Percentiles rank a stretch among this genome's conserved stretches.
These are phyloP conservation scores for Onygenales sp. DNA, from an alignment of 2,329 filamentous ascomycete genomes.

Conservation along the genomic window DNA sequence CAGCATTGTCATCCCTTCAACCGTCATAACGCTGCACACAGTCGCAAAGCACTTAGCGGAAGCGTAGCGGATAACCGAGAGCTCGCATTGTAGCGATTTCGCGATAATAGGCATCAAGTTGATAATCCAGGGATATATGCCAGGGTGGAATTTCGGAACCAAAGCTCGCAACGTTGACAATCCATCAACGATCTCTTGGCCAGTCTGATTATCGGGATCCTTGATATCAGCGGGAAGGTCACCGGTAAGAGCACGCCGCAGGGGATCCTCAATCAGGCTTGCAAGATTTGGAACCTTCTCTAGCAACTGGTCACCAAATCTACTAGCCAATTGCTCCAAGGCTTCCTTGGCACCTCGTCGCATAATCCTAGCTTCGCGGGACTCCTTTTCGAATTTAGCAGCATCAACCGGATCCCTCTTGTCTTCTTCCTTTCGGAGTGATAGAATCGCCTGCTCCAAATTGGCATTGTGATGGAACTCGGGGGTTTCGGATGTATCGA, in stretches of 20 bases:
- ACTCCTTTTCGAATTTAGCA: slow-evolving; percentile 80
- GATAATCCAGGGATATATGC: slow-evolving; percentile 71
- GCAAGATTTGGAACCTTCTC: slow-evolving; percentile 76
- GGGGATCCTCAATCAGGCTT: slow-evolving; percentile 69
- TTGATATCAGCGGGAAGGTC: slow-evolving; percentile 63
- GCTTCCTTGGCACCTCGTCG: slow-evolving; percentile 90
- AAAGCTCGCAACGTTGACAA: slow-evolving; percentile 87
- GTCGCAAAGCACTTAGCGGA: slow-evolving; percentile 96
- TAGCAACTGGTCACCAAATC: slow-evolving; percentile 69
- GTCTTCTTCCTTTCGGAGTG: slow-evolving; percentile 94
- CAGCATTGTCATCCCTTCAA: slow-evolving; percentile 90
- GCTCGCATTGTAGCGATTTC: slow-evolving; percentile 73
- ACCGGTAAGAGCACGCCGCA: slow-evolving; percentile 63
- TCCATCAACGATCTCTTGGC: slow-evolving; percentile 88
- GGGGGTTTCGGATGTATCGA: slow-evolving; percentile 94
- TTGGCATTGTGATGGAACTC: slow-evolving; percentile 79
- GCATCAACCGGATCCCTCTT: slow-evolving; percentile 86
- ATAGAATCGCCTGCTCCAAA: slow-evolving; percentile 74
- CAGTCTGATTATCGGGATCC: slow-evolving; percentile 64
- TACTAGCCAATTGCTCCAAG: slow-evolving; percentile 72
- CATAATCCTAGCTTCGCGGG: slow-evolving; percentile 79
- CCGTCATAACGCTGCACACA: slow-evolving; percentile 90
- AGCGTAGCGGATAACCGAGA: slow-evolving; percentile 92
- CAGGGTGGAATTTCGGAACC: slow-evolving; percentile 73
- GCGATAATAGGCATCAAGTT: slow-evolving; percentile 76